A percentile compares a stretch with the other conserved stretches of the same genome.
phyloP scores from a whole-genome alignment of 2,329 filamentous ascomycete species.

The Hypomyces perniciosus region DNA sequence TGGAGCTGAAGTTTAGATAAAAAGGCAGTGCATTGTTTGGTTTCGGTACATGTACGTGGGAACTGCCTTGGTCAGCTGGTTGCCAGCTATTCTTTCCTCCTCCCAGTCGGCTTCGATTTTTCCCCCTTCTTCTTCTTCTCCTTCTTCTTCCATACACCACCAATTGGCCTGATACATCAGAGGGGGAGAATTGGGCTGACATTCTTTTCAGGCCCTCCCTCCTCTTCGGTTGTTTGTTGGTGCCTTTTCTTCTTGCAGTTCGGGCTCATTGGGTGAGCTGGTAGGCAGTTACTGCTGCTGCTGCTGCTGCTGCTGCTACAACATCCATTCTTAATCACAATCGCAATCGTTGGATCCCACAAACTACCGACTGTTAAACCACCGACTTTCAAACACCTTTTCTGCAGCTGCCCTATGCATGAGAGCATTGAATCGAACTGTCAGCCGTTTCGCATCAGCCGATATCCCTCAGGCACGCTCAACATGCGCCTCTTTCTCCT shows the following conservation, averaged over 20 bases:
- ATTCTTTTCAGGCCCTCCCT: neutral
- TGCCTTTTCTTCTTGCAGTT: neutral
- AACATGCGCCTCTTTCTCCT: neutral
- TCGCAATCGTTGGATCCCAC: neutral
- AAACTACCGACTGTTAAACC: too few species aligned
- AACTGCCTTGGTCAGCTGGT: too few species aligned
- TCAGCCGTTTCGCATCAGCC: neutral
- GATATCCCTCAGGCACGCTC: neutral
- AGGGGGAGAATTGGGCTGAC: neutral
- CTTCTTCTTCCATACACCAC: neutral
- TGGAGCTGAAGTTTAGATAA: too few species aligned
- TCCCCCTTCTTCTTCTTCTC: neutral
- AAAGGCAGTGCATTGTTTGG: too few species aligned
- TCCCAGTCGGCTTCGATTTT: neutral
- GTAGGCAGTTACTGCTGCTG: neutral
- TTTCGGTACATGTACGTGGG: too few species aligned
- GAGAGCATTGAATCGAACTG: too few species aligned
- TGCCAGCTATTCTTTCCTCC: too few species aligned
- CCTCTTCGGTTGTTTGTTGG: neutral
- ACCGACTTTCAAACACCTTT: too few species aligned
- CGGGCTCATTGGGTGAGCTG: neutral
- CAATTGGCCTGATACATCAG: neutral
- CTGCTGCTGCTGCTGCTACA: neutral
- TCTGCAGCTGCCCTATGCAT: too few species aligned
- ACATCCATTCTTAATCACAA: neutral